Base-by-base conservation (phyloP, 306 rosid species). In the Medicago lupulina region DNA sequence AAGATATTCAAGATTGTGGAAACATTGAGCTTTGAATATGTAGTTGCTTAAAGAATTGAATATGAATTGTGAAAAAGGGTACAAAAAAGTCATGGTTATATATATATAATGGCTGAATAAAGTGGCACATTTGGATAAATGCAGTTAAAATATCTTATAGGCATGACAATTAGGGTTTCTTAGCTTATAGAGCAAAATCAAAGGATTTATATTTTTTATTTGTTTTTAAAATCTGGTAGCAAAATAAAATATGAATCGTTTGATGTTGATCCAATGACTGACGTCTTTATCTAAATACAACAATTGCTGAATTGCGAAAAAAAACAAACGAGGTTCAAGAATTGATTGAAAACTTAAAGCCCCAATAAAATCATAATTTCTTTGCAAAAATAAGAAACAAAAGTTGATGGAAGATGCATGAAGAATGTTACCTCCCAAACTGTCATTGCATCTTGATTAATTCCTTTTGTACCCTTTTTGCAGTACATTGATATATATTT, bases 371-470 rank as follows among this genome's bases (percentile, higher is more conserved):
- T 18, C 31, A 14, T 67, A 11, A 67, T 12, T 43, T 67, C 5
- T 13, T 13, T 31, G 18, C 18, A 61, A 31, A 61, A 15, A 25
- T 39, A 61, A 14, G 43, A 23, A 8, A 18, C 4, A 40, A 9
- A 70, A 23, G 31, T 21, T 53, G 17, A 54, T 39, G 47, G 31
- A 43, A 81, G 1, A 72, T 7, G 38, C 15, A 74, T 11, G 19
- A 36, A 65, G 28, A 41, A 34, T 25, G 9, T 63, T 77, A 95
- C 99, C 97, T 95, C 89, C 97, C 96, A 95, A 83, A 90, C 86
- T 0, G 93, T 90, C 78, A 89, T 71, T 63, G 97, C 81, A 83
- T 95, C 97, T 85, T 95, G 99, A 86, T 95, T 95, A 80, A 84
- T 38, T 44, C 87, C 92, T 73, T 95, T 95, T 39, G 70, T 68